These are phyloP conservation scores for Nannochloropsis oceanica DNA, from an alignment of 108 stramenopile species.

Conservation along the genomic window DNA sequence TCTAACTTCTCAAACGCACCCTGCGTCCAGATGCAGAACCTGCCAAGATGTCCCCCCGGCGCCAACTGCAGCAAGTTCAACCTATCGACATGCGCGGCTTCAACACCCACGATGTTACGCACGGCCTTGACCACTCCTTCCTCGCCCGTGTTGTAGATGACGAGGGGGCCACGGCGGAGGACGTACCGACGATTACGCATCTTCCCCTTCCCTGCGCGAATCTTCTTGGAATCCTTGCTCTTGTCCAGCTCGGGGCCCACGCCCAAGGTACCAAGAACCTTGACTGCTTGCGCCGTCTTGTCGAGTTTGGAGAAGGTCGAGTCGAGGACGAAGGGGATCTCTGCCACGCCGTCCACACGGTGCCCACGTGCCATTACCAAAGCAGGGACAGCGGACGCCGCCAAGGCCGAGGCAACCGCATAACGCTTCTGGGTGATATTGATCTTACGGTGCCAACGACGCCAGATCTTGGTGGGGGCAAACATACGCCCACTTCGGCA, in stretches of 20 bases:
- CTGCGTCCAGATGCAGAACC: slow-evolving; percentile 94
- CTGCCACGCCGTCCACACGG: slow-evolving; percentile 82
- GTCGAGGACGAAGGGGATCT: slow-evolving; percentile 90
- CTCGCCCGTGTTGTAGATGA: slow-evolving; percentile 84
- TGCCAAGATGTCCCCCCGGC: slow-evolving; percentile 98
- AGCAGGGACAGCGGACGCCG: slow-evolving; percentile 88
- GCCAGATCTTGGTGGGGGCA: slow-evolving; percentile 97
- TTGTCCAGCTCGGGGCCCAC: slow-evolving; percentile 86
- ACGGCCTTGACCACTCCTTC: slow-evolving; percentile 56
- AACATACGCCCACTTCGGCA: slow-evolving; percentile 96
- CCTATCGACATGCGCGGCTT: slow-evolving; percentile 74
- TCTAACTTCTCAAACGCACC: slow-evolving; percentile 87
- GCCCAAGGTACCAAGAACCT: slow-evolving; percentile 69
- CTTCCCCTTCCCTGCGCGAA: slow-evolving; percentile 98
- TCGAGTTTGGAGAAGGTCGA: slow-evolving; percentile 55
- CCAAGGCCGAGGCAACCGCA: slow-evolving; percentile 91
- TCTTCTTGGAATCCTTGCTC: slow-evolving; percentile 79
- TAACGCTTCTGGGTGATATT: slow-evolving; percentile 87
- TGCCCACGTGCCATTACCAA: slow-evolving; percentile 98
- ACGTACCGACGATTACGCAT: slow-evolving; percentile 89
- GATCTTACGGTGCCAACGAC: slow-evolving; percentile 97
- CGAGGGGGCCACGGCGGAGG: slow-evolving; percentile 88
- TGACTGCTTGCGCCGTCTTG: slow-evolving; percentile 82
- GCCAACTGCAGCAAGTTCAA: slow-evolving; percentile 93
- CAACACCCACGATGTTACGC: slow-evolving; percentile 94